Evolutionary conservation across 148 eudicot species (phyloP).

Genomic region (Diospyros kaki): DNA sequence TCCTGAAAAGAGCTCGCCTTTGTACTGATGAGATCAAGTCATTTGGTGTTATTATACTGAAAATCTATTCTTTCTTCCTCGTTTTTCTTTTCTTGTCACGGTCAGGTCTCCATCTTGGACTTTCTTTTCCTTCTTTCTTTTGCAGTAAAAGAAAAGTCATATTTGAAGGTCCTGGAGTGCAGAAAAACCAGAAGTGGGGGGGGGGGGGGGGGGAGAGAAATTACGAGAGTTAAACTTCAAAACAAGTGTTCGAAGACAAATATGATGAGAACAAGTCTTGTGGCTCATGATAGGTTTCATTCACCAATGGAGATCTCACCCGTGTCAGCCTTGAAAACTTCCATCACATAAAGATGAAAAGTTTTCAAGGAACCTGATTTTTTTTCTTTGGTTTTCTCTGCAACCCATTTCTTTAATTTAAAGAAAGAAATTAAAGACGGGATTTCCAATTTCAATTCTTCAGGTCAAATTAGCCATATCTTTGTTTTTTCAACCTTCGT

Average conservation of each 20-base stretch:
- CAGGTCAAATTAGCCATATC: too few species aligned
- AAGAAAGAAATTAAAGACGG: background rate
- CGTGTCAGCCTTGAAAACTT: background rate
- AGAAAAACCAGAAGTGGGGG: background rate
- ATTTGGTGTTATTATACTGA: background rate
- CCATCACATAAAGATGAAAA: background rate
- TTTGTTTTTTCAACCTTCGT: too few species aligned
- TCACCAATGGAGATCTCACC: background rate
- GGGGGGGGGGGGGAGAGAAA: conserved; percentile 1
- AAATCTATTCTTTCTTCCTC: conserved; percentile 4
- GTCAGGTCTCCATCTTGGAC: conserved; percentile 49
- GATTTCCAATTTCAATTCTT: background rate
- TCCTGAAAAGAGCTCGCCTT: conserved; percentile 20
- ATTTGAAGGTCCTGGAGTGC: conserved; percentile 9
- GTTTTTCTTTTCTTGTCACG: background rate
- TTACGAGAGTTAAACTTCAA: background rate
- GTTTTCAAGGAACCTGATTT: too few species aligned
- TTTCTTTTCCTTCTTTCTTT: conserved; percentile 29
- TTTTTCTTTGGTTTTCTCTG: background rate
- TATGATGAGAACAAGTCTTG: conserved; percentile 24
- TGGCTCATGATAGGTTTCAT: background rate
- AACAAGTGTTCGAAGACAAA: background rate
- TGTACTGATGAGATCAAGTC: conserved; percentile 8
- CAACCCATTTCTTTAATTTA: background rate
- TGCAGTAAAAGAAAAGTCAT: conserved; percentile 40